A percentile compares a stretch with the other conserved stretches of the same genome.
Evolutionary conservation across 108 stramenopile species (phyloP).

Genomic region (Schizochytrium sp.): DNA sequence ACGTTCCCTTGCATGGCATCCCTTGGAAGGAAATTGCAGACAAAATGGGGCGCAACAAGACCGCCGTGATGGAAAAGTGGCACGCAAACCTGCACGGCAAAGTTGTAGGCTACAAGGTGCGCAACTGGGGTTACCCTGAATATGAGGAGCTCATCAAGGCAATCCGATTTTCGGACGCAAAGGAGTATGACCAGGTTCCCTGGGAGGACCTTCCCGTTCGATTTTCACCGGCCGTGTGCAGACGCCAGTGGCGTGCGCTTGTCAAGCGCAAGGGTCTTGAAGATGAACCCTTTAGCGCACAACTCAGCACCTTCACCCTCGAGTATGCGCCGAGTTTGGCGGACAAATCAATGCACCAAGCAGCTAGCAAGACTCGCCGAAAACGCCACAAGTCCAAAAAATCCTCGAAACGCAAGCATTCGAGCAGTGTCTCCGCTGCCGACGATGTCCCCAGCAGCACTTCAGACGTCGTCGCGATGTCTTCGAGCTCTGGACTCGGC

Average conservation of each 20-base stretch:
- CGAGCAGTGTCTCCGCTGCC: no score
- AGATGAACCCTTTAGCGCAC: background rate
- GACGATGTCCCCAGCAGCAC: no score
- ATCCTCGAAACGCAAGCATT: no score
- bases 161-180: background rate
- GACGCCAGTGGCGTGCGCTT: background rate
- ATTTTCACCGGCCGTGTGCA: background rate
- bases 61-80: background rate
- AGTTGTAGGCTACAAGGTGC: background rate
- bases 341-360: no score
- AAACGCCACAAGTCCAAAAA: no score
- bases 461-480: no score
- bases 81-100: background rate
- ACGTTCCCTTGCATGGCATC: background rate
- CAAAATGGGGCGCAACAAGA: background rate
- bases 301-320: background rate
- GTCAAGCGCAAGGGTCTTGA: background rate
- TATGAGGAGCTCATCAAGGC: background rate
- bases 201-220: background rate
- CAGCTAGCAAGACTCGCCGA: no score
- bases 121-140: background rate
- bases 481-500: no score
- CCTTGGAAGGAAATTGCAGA: background rate
- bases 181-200: background rate
- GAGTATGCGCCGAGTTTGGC: no score